Evolutionary conservation across 768 basidiomycete species (phyloP).

Genomic region (Podaxis carcinomalis): DNA sequence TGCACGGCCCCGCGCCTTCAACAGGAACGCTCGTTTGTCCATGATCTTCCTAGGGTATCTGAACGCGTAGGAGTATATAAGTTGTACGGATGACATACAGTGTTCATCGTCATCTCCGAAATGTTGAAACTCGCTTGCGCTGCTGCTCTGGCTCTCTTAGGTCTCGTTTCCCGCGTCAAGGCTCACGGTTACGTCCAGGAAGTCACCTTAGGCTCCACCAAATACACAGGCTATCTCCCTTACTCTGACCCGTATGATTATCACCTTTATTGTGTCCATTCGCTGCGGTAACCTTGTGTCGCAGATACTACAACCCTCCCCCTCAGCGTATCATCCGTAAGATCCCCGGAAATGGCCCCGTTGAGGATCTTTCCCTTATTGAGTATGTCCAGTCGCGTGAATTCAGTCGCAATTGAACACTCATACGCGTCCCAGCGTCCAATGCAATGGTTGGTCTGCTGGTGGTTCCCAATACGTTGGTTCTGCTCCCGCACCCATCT

Average conservation of each 20-base stretch:
- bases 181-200: conserved; percentile 36
- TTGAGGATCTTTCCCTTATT: conserved; percentile 32
- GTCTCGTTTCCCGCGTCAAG: conserved; percentile 15
- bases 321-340: conserved; percentile 34
- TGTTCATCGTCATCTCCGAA: neutral
- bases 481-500: conserved; percentile 31
- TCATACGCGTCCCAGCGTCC: conserved; percentile 16
- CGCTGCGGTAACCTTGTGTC: neutral
- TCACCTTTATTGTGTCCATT: neutral
- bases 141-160: conserved; percentile 1
- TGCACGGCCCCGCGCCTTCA: neutral
- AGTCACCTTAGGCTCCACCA: conserved; percentile 27
- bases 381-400: conserved; percentile 18
- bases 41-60: neutral
- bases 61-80: neutral
- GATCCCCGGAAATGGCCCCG: conserved; percentile 34
- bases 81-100: neutral
- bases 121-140: conserved; percentile 8
- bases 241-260: conserved; percentile 29
- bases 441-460: conserved; percentile 26
- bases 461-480: conserved; percentile 16
- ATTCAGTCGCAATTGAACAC: neutral
- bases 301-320: conserved; percentile 24
- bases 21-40: neutral
- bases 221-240: conserved; percentile 32